These are phyloP conservation scores for Corymbia citriodora DNA, from an alignment of 441 rosid species.

Conservation along the genomic window DNA sequence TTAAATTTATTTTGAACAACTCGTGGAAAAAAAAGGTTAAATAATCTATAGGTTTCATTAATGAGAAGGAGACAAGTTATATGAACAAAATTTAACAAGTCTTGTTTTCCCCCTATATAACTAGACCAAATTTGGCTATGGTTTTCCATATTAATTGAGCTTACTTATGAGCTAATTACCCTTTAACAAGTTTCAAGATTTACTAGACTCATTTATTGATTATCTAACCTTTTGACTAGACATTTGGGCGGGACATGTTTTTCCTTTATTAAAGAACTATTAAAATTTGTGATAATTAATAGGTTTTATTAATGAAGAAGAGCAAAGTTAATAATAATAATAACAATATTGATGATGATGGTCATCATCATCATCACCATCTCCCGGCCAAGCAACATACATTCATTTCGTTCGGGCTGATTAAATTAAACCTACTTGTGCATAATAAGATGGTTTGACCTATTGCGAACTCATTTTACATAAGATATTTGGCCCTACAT, in stretches of 20 bases:
- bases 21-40: not conserved
- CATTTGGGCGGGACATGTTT: not conserved
- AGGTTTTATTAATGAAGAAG: too few species aligned
- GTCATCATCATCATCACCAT: too few species aligned
- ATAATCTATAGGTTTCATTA: not conserved
- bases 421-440: too few species aligned
- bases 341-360: too few species aligned
- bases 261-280: too few species aligned
- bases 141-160: not conserved
- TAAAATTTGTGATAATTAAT: too few species aligned
- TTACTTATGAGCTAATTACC: not conserved
- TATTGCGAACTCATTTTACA: too few species aligned
- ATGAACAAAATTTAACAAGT: not conserved
- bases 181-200: not conserved
- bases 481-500: not conserved
- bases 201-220: not conserved
- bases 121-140: not conserved
- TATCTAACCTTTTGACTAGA: not conserved
- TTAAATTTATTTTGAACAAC: too few species aligned
- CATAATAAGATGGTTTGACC: too few species aligned
- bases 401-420: too few species aligned
- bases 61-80: not conserved
- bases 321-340: too few species aligned
- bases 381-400: too few species aligned
- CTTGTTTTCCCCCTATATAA: not conserved